Evolutionary conservation across 2,329 filamentous ascomycete species (phyloP), one percentile per base, ranked within the genome.

Genomic region (Bipolaris bicolor): DNA sequence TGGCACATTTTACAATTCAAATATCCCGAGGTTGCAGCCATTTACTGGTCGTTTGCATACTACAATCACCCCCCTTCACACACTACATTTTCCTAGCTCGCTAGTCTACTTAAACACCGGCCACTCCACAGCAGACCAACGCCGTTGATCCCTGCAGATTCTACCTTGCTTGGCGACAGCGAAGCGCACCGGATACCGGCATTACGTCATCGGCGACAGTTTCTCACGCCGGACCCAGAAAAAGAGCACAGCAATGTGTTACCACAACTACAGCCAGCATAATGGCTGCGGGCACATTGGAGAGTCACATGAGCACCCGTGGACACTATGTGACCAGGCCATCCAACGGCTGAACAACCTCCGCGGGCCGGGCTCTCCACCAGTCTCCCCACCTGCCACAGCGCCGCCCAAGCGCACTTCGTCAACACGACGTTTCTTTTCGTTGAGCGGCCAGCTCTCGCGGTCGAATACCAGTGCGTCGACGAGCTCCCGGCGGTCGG

Each of bases 281-380:
- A 67, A 66, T 33, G 72, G 73, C 41, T 76, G 73, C 58, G 71
- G 70, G n/a, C 73, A 76, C 47, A 65, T 71, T 43, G 71, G 66
- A 20, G 64, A 68, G 55, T 62, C 65, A 10, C 61, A 71, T 55
- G 55, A 58, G 15, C 52, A 60, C 5, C 65, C 67, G 11, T 75
- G 66, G 65, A 72, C 71, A 3, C 64, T 73, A 26, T 76, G 73
- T 63, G 46, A 58, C 46, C 26, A 36, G 3, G 72, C 71, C 11
- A 47, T 69, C 34, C 54, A 60, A 22, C 60, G 63, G 5, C 66
- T 76, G 7, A 61, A 64, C 24, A 46, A 53, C 10, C 60, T 66
- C 1, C 70, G 71, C 26, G 67, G 70, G 10, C 72, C 70, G n/a
- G 60, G 55, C 50, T 69, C 70, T n/a, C 69, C 70, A 33, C 64